phyloP scores from a whole-genome alignment of 108 stramenopile genomes.

The Aureococcus anophagefferens region DNA sequence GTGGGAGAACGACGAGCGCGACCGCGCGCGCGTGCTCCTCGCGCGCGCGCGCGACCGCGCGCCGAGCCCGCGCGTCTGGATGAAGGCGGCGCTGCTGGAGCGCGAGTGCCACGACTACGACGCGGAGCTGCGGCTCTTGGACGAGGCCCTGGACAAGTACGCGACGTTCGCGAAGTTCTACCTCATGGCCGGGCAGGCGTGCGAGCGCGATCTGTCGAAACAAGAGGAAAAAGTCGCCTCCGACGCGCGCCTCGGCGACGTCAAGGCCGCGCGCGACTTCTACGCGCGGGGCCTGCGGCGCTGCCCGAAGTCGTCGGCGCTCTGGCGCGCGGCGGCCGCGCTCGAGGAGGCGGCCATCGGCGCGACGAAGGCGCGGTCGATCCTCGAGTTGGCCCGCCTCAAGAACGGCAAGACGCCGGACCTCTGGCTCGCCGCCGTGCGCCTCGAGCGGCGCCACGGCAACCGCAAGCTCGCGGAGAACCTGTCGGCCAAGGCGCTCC shows the following conservation, averaged over 20 bases:
- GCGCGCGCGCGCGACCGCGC: constrained; percentile 69
- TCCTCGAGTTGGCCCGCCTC: constrained; percentile 82
- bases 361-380: constrained; percentile 76
- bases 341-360: constrained; percentile 67
- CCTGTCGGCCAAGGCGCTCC: constrained; percentile 83
- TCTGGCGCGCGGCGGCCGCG: constrained; percentile 80
- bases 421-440: constrained; percentile 82
- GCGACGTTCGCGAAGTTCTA: constrained; percentile 71
- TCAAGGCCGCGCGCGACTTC: constrained; percentile 62
- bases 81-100: constrained; percentile 89
- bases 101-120: constrained; percentile 45
- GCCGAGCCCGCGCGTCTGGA: constrained; percentile 71
- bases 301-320: constrained; percentile 59
- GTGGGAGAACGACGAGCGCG: constrained; percentile 85
- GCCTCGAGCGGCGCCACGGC: constrained; percentile 73
- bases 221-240: constrained; percentile 29
- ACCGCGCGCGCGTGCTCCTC: constrained; percentile 75
- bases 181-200: constrained; percentile 93
- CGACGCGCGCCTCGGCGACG: neutral
- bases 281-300: constrained; percentile 64
- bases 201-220: constrained; percentile 31
- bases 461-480: constrained; percentile 71
- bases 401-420: constrained; percentile 62
- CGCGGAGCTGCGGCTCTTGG: constrained; percentile 53
- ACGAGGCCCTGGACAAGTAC: constrained; percentile 65